Evolutionary conservation across 2,329 filamentous ascomycete genomes (phyloP).

Genomic region (Sclerotinia trifoliorum): DNA sequence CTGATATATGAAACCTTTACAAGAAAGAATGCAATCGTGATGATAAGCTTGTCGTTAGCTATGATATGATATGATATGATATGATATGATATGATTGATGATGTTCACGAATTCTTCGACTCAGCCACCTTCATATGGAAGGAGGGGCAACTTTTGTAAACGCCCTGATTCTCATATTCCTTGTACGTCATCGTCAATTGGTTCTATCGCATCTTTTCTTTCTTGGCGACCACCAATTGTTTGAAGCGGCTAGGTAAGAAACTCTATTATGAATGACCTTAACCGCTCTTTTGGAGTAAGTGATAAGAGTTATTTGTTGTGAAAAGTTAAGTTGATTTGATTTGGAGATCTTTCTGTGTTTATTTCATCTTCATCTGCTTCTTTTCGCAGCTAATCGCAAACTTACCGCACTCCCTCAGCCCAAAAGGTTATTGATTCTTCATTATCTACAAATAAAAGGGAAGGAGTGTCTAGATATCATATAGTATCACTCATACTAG

Average conservation of each 20-base stretch:
- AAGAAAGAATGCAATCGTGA: background rate
- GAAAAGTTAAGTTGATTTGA: background rate
- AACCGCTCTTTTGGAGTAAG: background rate
- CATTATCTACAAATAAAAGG: background rate
- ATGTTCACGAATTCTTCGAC: background rate
- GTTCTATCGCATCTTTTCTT: background rate
- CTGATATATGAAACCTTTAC: background rate
- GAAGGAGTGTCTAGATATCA: background rate
- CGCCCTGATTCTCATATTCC: constrained; percentile 2
- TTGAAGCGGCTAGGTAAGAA: background rate
- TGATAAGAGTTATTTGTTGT: background rate
- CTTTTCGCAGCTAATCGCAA: background rate
- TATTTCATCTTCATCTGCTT: background rate
- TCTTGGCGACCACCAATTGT: constrained; percentile 6
- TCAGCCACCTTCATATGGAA: background rate
- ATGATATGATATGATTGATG: background rate
- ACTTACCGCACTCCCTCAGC: background rate
- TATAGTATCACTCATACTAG: background rate
- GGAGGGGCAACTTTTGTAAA: constrained; percentile 7
- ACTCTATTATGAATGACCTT: background rate
- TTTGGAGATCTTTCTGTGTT: background rate
- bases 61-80: too few species aligned
- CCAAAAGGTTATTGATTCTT: background rate
- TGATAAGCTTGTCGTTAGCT: too few species aligned
- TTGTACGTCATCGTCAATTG: constrained; percentile 16